Percentiles rank a stretch among this genome's conserved stretches.
phyloP scores from a whole-genome alignment of 306 rosid species.

The Boehmeria nivea region DNA sequence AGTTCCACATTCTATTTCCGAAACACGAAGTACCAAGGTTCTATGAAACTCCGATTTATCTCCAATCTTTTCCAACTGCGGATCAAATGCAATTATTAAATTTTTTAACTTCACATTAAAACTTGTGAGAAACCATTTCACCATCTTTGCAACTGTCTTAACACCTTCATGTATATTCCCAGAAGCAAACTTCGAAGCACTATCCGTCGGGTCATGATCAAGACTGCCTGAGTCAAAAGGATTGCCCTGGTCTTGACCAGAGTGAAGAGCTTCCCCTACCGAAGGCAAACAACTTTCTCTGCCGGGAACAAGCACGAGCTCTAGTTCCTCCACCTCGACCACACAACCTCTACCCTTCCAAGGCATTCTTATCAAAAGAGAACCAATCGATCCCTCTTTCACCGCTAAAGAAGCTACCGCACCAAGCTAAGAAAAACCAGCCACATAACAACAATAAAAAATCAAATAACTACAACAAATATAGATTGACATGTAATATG shows the following conservation, averaged over 20 bases:
- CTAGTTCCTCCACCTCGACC: slow-evolving; percentile 85
- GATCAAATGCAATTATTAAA: slow-evolving; percentile 76
- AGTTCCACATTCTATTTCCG: slow-evolving; percentile 77
- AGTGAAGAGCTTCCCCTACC: slow-evolving; percentile 39
- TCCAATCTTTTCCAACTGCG: slow-evolving; percentile 35
- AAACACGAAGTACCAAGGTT: slow-evolving; percentile 67
- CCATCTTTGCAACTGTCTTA: slow-evolving; percentile 83
- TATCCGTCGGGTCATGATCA: slow-evolving; percentile 33
- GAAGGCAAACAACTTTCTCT: slow-evolving; percentile 21
- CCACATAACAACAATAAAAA: slow-evolving; percentile 7
- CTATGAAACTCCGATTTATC: slow-evolving; percentile 25
- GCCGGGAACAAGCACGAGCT: slow-evolving; percentile 67
- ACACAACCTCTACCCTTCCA: slow-evolving; percentile 81
- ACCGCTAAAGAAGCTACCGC: slow-evolving; percentile 42
- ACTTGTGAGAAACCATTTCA: slow-evolving; percentile 77
- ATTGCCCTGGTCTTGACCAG: slow-evolving; percentile 18
- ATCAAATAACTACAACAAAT: background rate
- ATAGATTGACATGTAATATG: background rate
- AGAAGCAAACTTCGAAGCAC: slow-evolving; percentile 44
- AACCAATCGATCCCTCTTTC: slow-evolving; percentile 91
- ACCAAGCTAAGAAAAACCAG: slow-evolving; percentile 36
- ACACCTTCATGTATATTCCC: slow-evolving; percentile 91
- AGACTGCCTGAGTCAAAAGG: slow-evolving; percentile 25
- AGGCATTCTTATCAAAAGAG: slow-evolving; percentile 70
- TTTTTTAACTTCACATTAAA: slow-evolving; percentile 65